These are phyloP conservation scores for Magnaporthiopsis poae DNA, from an alignment of 2,329 filamentous ascomycete genomes.

Conservation along the genomic window DNA sequence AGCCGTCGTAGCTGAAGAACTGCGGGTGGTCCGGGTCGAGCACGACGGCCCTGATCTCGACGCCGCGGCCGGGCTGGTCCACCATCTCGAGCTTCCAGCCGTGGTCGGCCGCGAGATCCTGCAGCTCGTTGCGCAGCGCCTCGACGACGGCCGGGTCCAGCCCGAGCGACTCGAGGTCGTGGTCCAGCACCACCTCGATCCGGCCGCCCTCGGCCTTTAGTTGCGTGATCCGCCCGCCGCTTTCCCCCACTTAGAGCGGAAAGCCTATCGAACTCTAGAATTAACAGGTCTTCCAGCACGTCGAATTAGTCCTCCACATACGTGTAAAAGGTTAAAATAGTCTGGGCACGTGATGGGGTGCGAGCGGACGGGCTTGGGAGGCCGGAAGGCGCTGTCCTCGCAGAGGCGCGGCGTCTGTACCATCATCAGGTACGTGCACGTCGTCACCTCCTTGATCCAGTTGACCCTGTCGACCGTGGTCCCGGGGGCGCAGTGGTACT, in stretches of 20 bases:
- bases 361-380: constrained; percentile 65
- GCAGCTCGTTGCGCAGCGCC: constrained; percentile 56
- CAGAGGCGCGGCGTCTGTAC: constrained; percentile 83
- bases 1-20: not conserved
- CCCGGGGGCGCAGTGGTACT: constrained; percentile 69
- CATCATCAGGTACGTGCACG: constrained; percentile 87
- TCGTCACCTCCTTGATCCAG: constrained; percentile 87
- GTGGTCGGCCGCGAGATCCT: constrained; percentile 58
- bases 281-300: too few species aligned
- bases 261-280: too few species aligned
- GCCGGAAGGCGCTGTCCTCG: constrained; percentile 75
- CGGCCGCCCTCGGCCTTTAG: constrained; percentile 53
- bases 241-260: too few species aligned
- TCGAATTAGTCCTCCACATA: too few species aligned
- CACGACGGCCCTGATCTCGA: constrained; percentile 62
- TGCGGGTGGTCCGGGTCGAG: constrained; percentile 27
- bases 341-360: constrained; percentile 71
- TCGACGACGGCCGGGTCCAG: constrained; percentile 60
- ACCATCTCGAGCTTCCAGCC: constrained; percentile 76
- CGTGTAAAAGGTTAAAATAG: too few species aligned
- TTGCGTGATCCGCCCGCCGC: too few species aligned
- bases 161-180: constrained; percentile 59
- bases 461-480: constrained; percentile 65
- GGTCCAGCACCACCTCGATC: constrained; percentile 49
- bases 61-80: constrained; percentile 48